These are phyloP conservation scores for Neopestalotiopsis sp. DNA, from an alignment of 2,329 filamentous ascomycete species.

Conservation along the genomic window DNA sequence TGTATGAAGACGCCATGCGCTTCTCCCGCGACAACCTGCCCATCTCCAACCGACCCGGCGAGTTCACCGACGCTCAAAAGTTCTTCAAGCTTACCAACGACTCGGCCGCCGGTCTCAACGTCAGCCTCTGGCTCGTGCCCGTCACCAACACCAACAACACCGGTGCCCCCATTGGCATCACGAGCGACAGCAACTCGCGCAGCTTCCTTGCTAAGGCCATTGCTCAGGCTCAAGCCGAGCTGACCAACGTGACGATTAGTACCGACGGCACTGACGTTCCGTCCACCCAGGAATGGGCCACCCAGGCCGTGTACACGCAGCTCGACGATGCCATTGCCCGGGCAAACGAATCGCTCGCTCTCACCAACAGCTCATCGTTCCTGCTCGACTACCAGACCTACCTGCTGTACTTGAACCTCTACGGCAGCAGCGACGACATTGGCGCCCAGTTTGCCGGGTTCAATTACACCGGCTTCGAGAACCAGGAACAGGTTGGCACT, in stretches of 20 bases:
- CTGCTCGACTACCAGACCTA: constrained; percentile 14
- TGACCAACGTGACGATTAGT: background rate
- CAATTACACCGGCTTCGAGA: constrained; percentile 1
- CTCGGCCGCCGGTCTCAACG: constrained; percentile 6
- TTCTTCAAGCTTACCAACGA: constrained; percentile 5
- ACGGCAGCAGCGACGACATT: constrained; percentile 9
- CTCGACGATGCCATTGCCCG: constrained; percentile 9
- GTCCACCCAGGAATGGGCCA: constrained; percentile 11
- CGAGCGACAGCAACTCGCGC: constrained; percentile 9
- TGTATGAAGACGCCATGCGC: constrained; percentile 2
- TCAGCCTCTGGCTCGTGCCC: constrained; percentile 11
- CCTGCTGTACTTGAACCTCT: constrained; percentile 2
- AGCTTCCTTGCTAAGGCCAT: background rate
- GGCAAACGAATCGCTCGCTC: constrained; percentile 1
- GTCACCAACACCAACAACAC: constrained; percentile 8
- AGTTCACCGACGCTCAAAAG: constrained; percentile 11
- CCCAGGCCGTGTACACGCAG: constrained; percentile 3
- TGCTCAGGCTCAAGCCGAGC: background rate
- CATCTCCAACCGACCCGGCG: constrained; percentile 8
- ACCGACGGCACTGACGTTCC: constrained; percentile 8
- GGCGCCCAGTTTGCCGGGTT: constrained; percentile 4
- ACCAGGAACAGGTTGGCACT: background rate
- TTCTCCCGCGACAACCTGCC: constrained; percentile 7
- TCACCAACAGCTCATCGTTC: constrained; percentile 10
- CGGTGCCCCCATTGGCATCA: constrained; percentile 2